Evolutionary conservation across 257 asterid species (phyloP).

Genomic region (Penstemon davidsonii): DNA sequence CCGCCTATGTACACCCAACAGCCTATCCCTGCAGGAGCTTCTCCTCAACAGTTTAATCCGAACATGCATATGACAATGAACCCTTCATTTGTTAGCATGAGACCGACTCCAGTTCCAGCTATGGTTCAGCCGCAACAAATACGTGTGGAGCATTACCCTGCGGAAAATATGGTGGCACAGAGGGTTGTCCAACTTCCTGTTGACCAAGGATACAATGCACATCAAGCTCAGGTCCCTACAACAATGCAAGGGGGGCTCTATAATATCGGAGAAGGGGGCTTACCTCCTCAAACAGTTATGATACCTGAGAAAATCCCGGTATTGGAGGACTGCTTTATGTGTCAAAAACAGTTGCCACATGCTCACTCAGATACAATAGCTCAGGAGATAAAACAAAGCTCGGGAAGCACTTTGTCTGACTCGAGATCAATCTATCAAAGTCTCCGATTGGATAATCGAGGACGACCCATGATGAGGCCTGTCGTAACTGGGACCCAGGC

Average conservation of each 20-base stretch:
- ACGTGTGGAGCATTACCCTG: constrained; percentile 55
- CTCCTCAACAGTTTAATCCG: constrained; percentile 65
- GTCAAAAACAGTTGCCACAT: constrained; percentile 93
- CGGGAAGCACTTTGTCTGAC: constrained; percentile 48
- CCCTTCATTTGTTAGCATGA: constrained; percentile 61
- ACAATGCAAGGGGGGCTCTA: constrained; percentile 50
- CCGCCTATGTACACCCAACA: constrained; percentile 64
- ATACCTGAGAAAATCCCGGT: constrained; percentile 41
- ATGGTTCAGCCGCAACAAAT: constrained; percentile 59
- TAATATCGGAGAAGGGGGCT: constrained; percentile 54
- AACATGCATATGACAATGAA: constrained; percentile 65
- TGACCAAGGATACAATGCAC: constrained; percentile 57
- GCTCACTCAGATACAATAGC: constrained; percentile 91
- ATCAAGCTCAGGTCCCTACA: constrained; percentile 52
- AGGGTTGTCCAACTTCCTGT: constrained; percentile 60
- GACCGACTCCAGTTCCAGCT: constrained; percentile 45
- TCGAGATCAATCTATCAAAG: constrained; percentile 51
- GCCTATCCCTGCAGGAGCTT: constrained; percentile 42
- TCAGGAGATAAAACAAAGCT: constrained; percentile 56
- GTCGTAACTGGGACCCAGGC: constrained; percentile 37
- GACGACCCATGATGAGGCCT: constrained; percentile 47
- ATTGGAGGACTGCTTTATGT: constrained; percentile 74
- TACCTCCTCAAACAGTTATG: constrained; percentile 36
- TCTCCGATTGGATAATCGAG: constrained; percentile 64
- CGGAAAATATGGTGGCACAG: constrained; percentile 50